phyloP scores from a whole-genome alignment of 75 land plant species.

The Picea glauca region DNA sequence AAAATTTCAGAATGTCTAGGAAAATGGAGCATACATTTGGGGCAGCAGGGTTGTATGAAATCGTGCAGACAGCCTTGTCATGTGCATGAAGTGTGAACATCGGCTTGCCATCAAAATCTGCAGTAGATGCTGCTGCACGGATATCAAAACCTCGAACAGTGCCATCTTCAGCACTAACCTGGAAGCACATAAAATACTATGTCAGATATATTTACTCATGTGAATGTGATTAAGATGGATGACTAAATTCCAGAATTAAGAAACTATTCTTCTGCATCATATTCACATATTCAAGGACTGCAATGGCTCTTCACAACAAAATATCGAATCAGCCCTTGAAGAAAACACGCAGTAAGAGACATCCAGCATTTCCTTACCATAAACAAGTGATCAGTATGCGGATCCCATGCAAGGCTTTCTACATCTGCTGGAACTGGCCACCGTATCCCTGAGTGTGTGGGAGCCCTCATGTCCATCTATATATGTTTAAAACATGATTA shows the following conservation, averaged over 20 bases:
- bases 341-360: neutral
- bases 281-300: neutral
- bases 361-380: slow-evolving; percentile 32
- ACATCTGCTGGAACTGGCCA: slow-evolving; percentile 87
- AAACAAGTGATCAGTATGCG: slow-evolving; percentile 71
- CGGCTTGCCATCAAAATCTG: slow-evolving; percentile 36
- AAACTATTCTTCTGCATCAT: neutral
- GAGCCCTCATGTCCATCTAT: slow-evolving; percentile 76
- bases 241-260: neutral
- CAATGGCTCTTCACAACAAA: neutral
- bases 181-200: neutral
- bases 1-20: neutral
- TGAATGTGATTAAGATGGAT: neutral
- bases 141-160: slow-evolving; percentile 74
- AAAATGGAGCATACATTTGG: slow-evolving; percentile 53
- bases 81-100: slow-evolving; percentile 91
- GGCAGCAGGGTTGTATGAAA: slow-evolving; percentile 62
- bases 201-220: neutral
- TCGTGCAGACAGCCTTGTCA: slow-evolving; percentile 83
- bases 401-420: slow-evolving; percentile 94
- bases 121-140: slow-evolving; percentile 42
- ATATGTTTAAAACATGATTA: neutral
- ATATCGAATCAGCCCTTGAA: neutral
- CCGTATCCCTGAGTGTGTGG: slow-evolving; percentile 45
- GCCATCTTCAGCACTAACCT: slow-evolving; percentile 96